Conservation (phyloP, 257 asterid genomes). For the Nicotiana otophora region DNA sequence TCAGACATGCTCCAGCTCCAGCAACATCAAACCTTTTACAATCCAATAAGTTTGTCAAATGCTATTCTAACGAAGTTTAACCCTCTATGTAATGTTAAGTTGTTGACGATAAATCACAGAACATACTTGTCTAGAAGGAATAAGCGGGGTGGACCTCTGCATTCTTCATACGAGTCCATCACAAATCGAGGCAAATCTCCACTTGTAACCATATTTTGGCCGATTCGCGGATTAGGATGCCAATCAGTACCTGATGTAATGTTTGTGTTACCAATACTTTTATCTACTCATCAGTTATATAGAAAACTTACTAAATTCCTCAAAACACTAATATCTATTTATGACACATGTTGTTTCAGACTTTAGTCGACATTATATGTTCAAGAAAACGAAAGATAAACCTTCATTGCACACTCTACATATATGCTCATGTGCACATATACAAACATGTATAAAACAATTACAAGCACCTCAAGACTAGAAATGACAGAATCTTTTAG, state of each 20-base stretch:
- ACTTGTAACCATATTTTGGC: conserved; percentile 60
- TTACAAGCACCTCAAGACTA: not conserved
- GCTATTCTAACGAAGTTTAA: not conserved
- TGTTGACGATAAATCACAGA: not conserved
- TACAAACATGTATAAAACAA: not conserved
- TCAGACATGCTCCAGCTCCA: conserved; percentile 96
- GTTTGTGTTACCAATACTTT: not conserved
- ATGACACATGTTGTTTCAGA: not conserved
- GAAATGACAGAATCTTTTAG: not conserved
- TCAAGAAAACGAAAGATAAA: not conserved
- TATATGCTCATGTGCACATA: not conserved
- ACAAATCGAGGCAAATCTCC: conserved; percentile 90
- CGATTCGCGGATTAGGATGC: conserved; percentile 62
- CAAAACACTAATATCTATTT: not conserved
- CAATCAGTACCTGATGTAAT: conserved; percentile 69
- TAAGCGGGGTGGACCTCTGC: conserved; percentile 96
- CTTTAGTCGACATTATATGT: not conserved
- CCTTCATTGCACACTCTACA: not conserved
- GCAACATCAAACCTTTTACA: conserved; percentile 82
- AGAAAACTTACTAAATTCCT: not conserved
- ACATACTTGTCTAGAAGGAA: conserved; percentile 94
- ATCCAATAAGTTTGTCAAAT: conserved; percentile 1
- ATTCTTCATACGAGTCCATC: conserved; percentile 95
- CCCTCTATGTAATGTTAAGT: conserved; percentile 1
- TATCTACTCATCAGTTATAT: not conserved